These are phyloP conservation scores for Solanum chilense DNA, from an alignment of 257 asterid species.

Conservation along the genomic window DNA sequence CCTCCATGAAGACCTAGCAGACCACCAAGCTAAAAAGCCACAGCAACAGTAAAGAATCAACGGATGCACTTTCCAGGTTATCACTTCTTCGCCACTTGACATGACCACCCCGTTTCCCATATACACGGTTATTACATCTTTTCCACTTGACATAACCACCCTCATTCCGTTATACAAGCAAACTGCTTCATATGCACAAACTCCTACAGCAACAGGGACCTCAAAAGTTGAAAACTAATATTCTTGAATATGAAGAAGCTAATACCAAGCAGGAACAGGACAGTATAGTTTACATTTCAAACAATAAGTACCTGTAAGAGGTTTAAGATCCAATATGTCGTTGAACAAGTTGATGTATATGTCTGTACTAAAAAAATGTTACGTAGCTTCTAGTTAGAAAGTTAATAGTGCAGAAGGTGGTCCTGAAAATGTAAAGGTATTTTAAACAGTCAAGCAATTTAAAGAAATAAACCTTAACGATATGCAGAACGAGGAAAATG, in stretches of 20 bases:
- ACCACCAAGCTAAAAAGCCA: background rate
- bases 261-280: no score
- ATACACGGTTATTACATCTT: background rate
- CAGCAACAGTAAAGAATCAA: background rate
- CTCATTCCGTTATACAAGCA: background rate
- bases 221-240: background rate
- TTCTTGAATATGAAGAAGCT: background rate
- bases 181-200: background rate
- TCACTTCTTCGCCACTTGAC: background rate
- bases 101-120: background rate
- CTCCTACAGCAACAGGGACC: background rate
- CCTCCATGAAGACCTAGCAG: background rate
- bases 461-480: constrained; percentile 24
- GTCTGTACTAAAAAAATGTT: no score
- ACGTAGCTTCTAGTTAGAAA: background rate
- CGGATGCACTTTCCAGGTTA: background rate
- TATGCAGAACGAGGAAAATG: constrained; percentile 28
- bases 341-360: no score
- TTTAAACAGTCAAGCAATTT: background rate
- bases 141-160: constrained; percentile 30
- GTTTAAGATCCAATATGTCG: no score
- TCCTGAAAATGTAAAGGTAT: background rate
- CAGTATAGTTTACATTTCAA: background rate
- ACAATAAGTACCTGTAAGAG: no score
- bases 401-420: background rate